phyloP scores from a whole-genome alignment of 306 rosid species.

The Trifolium dubium region DNA sequence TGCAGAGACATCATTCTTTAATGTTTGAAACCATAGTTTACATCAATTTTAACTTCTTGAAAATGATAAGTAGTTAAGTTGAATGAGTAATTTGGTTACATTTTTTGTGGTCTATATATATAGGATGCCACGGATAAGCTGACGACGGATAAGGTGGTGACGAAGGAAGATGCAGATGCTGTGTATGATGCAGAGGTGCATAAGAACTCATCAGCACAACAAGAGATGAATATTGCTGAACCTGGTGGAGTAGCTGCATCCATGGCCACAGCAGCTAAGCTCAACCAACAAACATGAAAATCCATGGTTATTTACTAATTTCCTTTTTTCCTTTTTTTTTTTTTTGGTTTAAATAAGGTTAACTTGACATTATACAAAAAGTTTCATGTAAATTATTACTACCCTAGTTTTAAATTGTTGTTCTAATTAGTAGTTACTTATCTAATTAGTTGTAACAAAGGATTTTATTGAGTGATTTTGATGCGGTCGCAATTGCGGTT shows the following conservation, averaged over 20 bases:
- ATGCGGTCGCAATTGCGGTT: no score
- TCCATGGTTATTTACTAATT: not conserved
- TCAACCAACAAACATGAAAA: conserved; percentile 22
- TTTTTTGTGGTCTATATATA: not conserved
- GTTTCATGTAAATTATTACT: not conserved
- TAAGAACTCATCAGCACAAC: not conserved
- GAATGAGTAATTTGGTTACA: not conserved
- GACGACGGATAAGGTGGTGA: conserved; percentile 38
- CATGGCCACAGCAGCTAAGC: conserved; percentile 39
- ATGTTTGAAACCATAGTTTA: no score
- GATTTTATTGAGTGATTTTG: no score
- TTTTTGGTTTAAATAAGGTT: not conserved
- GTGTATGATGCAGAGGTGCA: conserved; percentile 45
- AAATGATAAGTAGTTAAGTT: not conserved
- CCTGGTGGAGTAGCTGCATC: conserved; percentile 47
- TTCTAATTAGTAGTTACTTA: not conserved
- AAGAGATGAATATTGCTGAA: not conserved
- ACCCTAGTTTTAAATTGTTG: not conserved
- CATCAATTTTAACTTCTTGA: no score
- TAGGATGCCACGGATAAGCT: conserved; percentile 46
- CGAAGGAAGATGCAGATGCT: conserved; percentile 46
- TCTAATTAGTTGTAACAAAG: no score
- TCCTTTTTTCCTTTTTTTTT: not conserved
- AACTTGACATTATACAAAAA: not conserved
- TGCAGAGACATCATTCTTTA: no score